Base-by-base conservation (phyloP, 1,139 yeast species). In the Pichia sp. region DNA sequence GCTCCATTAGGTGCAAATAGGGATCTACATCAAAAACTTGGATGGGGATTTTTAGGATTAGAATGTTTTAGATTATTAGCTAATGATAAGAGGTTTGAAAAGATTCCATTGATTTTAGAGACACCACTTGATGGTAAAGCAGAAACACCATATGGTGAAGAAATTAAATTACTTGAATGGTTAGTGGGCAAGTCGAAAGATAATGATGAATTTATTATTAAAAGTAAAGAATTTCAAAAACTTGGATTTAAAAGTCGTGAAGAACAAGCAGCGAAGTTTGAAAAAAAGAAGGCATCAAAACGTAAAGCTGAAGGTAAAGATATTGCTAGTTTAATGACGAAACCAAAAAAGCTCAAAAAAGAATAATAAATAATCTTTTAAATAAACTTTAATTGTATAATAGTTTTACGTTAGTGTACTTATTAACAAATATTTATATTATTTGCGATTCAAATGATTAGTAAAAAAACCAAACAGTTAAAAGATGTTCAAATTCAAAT, bases 1-100 rank as follows among this genome's bases (percentile, higher is more conserved):
- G 95, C 95, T 4, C 97, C 97, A 1, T 63, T 87, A 41, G 94
- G 84, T 4, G 92, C 96, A 31, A 87, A 87, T 57, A 73, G 95
- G 52, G 99, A 92, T 62, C 73, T 92, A 47, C 99, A 92, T 62
- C 96, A 92, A 60, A 80, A 82, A 52, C 67, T 92, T 41, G 98
- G 99, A 1, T 70, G 77, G 50, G 99, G 99, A 0, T 94, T 86
- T 58, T 62, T 92, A 41, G 96, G 97, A 0, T 70, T 92, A 39
- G 96, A 90, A 54, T 77, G 82, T 10, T 92, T 92, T 61, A 69
- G 96, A 52, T 66, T 79, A 35, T 67, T 92, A 39, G 87, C 95
- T 55, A 87, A 89, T 62, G 78, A 77, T 48, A 66, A 70, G 2
- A 73, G 79, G 47, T 68, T 92, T 27, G 67, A 75, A 42, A 71